A percentile compares a stretch with the other conserved stretches of the same genome.
These are phyloP conservation scores for Stygiomarasmius scandens DNA, from an alignment of 1,284 basidiomycete species.

Conservation along the genomic window DNA sequence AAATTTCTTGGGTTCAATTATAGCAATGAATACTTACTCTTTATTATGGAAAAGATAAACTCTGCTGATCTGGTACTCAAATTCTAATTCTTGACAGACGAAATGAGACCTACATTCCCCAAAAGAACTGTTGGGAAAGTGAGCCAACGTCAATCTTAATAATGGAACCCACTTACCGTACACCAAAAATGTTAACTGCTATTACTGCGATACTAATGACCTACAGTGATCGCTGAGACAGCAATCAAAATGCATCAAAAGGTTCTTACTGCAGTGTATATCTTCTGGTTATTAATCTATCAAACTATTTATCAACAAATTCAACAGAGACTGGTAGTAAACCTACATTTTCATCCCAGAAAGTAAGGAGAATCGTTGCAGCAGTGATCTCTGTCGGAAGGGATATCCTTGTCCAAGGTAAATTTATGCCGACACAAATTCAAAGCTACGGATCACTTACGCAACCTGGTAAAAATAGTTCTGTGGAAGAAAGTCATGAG, in stretches of 20 bases:
- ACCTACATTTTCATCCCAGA: conserved; percentile 71
- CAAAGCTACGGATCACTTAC: too few species aligned
- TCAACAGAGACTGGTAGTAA: background rate
- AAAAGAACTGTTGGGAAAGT: background rate
- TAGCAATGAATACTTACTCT: conserved; percentile 43
- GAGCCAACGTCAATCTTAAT: conserved; percentile 9
- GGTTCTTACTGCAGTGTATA: too few species aligned
- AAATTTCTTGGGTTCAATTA: background rate
- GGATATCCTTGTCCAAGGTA: conserved; percentile 44
- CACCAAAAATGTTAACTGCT: conserved; percentile 78
- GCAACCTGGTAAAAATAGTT: too few species aligned
- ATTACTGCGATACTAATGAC: conserved; percentile 62
- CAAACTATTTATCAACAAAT: background rate
- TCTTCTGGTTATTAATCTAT: too few species aligned
- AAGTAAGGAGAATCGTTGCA: conserved; percentile 72
- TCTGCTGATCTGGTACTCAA: conserved; percentile 42
- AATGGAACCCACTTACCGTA: conserved; percentile 41
- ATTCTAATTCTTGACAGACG: background rate
- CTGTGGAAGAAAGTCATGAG: too few species aligned
- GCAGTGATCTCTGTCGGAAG: conserved; percentile 80
- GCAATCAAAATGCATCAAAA: too few species aligned
- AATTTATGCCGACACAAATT: background rate
- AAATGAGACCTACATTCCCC: too few species aligned
- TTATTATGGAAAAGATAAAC: conserved; percentile 66
- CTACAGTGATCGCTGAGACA: background rate